Evolutionary conservation across 2,329 filamentous ascomycete species (phyloP).

Genomic region (Cordyceps fumosorosea): DNA sequence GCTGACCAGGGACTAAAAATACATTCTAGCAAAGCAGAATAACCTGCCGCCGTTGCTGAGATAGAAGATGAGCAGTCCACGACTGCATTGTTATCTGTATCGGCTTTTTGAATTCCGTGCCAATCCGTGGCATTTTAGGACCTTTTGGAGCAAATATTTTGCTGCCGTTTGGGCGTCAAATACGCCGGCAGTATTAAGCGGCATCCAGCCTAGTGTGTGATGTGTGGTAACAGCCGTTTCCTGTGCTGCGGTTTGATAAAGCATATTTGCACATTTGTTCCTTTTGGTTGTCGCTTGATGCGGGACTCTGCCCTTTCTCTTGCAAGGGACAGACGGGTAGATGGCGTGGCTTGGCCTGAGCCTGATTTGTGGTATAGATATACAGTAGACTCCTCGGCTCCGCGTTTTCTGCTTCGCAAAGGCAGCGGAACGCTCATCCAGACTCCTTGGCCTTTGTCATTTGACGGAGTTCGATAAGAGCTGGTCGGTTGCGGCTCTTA

Average conservation of each 20-base stretch:
- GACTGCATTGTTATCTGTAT: background rate
- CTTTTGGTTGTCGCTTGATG: background rate
- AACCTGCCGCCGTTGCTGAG: background rate
- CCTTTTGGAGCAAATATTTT: background rate
- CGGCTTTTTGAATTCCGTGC: background rate
- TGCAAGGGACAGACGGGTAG: background rate
- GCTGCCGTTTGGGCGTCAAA: background rate
- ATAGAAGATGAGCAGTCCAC: background rate
- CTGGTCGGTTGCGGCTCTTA: conserved; percentile 32
- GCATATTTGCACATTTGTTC: background rate
- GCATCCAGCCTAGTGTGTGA: background rate
- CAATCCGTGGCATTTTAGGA: background rate
- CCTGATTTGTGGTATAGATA: background rate
- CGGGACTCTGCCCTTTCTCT: background rate
- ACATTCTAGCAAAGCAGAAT: background rate
- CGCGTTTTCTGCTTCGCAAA: background rate
- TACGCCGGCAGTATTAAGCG: background rate
- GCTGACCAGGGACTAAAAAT: conserved; percentile 4
- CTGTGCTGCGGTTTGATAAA: background rate
- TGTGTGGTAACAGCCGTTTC: background rate
- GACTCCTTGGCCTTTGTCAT: background rate
- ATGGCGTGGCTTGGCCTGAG: background rate
- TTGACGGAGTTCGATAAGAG: conserved; percentile 22
- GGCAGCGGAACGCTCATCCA: background rate
- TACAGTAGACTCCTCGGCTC: background rate